Evolutionary conservation across 257 asterid genomes (phyloP).

Genomic region (Solanum pennellii): DNA sequence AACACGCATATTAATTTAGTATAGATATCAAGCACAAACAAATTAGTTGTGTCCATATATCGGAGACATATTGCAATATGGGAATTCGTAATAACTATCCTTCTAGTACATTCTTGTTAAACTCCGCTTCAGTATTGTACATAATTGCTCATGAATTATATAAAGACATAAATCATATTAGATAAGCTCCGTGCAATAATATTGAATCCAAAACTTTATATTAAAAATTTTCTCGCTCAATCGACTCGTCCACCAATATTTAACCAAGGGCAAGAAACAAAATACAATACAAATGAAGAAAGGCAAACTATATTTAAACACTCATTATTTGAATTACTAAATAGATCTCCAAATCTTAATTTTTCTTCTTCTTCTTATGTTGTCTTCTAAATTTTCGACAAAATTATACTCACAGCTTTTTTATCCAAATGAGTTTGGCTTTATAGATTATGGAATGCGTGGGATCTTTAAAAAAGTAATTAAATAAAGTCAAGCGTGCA

Average conservation of each 20-base stretch:
- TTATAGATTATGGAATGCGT: neutral
- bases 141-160: neutral
- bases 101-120: neutral
- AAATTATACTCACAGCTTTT: neutral
- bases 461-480: neutral
- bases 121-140: rapidly evolving
- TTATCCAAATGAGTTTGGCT: neutral
- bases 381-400: neutral
- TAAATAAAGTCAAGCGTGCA: neutral
- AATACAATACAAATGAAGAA: neutral
- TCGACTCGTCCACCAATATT: rapidly evolving
- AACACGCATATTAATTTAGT: neutral
- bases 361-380: neutral
- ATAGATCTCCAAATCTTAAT: neutral
- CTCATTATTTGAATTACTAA: neutral
- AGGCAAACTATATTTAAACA: neutral
- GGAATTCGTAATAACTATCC: rapidly evolving
- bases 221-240: rapidly evolving
- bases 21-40: neutral
- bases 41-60: neutral
- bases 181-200: neutral
- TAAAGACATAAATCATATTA: neutral
- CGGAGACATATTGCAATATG: neutral
- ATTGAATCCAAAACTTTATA: neutral
- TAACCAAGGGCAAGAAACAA: neutral